Evolutionary conservation across 2,329 filamentous ascomycete species (phyloP).

Genomic region (Lecanosticta acicola): DNA sequence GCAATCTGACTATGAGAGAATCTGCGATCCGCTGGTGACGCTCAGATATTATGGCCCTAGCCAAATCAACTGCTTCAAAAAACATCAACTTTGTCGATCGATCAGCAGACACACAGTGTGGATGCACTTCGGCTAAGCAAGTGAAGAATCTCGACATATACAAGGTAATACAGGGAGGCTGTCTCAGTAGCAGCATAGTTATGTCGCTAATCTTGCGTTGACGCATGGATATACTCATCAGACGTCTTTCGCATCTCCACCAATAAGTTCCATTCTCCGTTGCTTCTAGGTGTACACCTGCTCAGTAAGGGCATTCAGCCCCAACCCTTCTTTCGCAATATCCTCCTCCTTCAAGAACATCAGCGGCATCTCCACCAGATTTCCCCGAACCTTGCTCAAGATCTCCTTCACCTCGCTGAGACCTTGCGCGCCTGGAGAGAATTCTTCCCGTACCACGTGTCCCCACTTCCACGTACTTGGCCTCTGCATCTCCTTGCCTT

Average conservation of each 20-base stretch:
- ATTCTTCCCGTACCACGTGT: slow-evolving; percentile 64
- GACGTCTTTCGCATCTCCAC: background rate
- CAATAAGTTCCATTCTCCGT: too few relatives aligned
- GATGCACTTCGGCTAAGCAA: too few relatives aligned
- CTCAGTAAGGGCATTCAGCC: slow-evolving; percentile 46
- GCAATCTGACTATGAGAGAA: background rate
- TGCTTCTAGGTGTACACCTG: slow-evolving; percentile 43
- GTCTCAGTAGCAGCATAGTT: background rate
- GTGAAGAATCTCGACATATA: background rate
- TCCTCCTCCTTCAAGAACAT: slow-evolving; percentile 80
- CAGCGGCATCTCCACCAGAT: slow-evolving; percentile 76
- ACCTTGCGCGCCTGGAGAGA: slow-evolving; percentile 39
- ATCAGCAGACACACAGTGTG: too few relatives aligned
- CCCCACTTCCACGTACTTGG: slow-evolving; percentile 69
- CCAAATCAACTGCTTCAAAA: too few relatives aligned
- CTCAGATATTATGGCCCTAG: too few relatives aligned
- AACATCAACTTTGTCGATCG: too few relatives aligned
- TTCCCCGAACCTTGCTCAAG: slow-evolving; percentile 62
- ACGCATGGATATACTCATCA: too few relatives aligned
- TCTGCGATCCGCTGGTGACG: background rate
- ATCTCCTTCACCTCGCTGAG: slow-evolving; percentile 56
- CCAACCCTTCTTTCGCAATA: slow-evolving; percentile 75
- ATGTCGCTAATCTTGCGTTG: too few relatives aligned
- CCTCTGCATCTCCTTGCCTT: slow-evolving; percentile 38
- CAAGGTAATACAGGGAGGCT: background rate